Percentiles rank a stretch among this genome's conserved stretches.
Evolutionary conservation across 2,329 filamentous ascomycete species (phyloP).

Genomic region (Microdochium nivale): DNA sequence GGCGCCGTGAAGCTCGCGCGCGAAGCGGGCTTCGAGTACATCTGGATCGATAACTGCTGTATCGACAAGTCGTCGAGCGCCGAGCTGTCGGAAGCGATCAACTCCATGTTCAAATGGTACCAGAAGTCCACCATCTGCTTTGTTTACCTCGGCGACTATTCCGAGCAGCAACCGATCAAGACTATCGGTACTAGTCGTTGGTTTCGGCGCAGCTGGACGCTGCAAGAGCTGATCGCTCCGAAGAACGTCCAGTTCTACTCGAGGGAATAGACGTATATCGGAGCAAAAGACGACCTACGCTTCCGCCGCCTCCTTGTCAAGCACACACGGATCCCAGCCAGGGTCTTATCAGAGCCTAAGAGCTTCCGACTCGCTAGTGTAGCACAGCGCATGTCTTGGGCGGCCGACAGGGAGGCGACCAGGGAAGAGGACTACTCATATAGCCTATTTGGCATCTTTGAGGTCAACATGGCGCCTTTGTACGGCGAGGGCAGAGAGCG

Average conservation of each 20-base stretch:
- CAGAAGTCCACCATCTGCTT: background rate
- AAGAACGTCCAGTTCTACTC: background rate
- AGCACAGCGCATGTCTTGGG: background rate
- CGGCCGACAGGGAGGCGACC: background rate
- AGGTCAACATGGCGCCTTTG: background rate
- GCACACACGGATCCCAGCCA: too few species aligned
- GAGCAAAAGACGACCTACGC: too few species aligned
- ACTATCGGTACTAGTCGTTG: background rate
- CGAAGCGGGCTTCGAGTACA: background rate
- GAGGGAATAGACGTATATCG: too few species aligned
- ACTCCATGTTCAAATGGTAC: slow-evolving; percentile 1
- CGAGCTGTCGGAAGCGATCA: slow-evolving; percentile 1
- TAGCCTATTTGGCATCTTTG: background rate
- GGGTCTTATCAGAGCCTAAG: too few species aligned
- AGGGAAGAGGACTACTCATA: background rate
- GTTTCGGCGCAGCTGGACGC: background rate
- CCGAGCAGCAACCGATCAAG: background rate
- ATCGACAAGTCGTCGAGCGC: background rate
- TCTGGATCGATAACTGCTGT: slow-evolving; percentile 1
- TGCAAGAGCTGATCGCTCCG: background rate
- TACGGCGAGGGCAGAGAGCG: background rate
- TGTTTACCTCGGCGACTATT: background rate
- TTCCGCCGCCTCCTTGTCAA: too few species aligned
- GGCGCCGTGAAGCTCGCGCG: background rate
- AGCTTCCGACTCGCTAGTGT: too few species aligned